These are phyloP conservation scores for Coemansia sp. DNA, from an alignment of 192 early-diverging fungal genomes.

Conservation along the genomic window DNA sequence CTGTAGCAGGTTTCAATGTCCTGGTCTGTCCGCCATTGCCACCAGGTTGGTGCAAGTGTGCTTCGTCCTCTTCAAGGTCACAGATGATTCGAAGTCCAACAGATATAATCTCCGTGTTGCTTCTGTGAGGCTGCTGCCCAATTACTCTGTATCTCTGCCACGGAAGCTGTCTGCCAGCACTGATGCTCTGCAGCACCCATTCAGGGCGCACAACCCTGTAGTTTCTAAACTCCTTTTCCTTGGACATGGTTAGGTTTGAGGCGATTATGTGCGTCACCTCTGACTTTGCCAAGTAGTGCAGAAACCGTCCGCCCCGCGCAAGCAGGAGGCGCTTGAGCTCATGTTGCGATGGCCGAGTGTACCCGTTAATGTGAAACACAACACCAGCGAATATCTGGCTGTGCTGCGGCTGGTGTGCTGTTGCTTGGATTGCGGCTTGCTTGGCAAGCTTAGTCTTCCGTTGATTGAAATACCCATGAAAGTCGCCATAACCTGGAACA, in stretches of 20 bases:
- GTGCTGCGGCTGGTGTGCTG: constrained; percentile 10
- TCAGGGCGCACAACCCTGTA: constrained; percentile 70
- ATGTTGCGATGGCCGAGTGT: constrained; percentile 61
- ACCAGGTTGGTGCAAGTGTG: background rate
- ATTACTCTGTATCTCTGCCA: constrained; percentile 62
- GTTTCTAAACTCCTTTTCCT: constrained; percentile 64
- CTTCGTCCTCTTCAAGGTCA: background rate
- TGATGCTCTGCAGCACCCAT: constrained; percentile 78
- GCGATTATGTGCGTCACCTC: constrained; percentile 71
- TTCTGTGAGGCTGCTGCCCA: background rate
- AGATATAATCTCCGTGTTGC: background rate
- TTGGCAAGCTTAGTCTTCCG: constrained; percentile 46
- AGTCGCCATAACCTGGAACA: constrained; percentile 36
- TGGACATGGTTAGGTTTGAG: constrained; percentile 62
- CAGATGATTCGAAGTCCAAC: background rate
- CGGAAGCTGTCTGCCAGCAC: constrained; percentile 59
- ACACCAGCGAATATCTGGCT: constrained; percentile 40
- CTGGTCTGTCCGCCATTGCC: background rate
- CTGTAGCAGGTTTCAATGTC: background rate
- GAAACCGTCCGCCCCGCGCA: constrained; percentile 57
- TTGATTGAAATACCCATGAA: constrained; percentile 34
- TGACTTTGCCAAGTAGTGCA: constrained; percentile 60
- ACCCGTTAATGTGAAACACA: constrained; percentile 69
- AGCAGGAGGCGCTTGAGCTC: constrained; percentile 58
- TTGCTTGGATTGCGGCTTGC: constrained; percentile 30